Base-by-base conservation (phyloP, 2,329 filamentous ascomycete species). In the Ophiostoma tasmaniense region DNA sequence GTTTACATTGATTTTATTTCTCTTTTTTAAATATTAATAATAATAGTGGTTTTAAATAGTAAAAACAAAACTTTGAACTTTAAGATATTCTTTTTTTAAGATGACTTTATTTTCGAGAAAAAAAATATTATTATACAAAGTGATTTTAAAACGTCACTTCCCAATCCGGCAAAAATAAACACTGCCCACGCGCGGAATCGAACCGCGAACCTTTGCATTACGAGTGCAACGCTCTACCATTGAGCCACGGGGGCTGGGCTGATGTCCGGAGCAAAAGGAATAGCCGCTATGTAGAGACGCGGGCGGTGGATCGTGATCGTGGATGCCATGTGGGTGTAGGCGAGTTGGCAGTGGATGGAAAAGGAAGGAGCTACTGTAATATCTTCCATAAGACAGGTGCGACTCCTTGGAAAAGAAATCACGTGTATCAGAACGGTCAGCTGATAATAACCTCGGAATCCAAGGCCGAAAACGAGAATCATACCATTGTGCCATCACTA, bases 141-240 rank as follows among this genome's bases (percentile, higher is more conserved):
- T n/a, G n/a, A n/a, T n/a, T n/a, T n/a, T n/a, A n/a, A n/a, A n/a
- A n/a, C n/a, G n/a, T 17, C 22, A 17, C 59, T 35, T n/a, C 28
- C 7, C 5, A n/a, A 35, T n/a, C n/a, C n/a, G 37, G 22, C 22
- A n/a, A 20, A 62, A 35, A 33, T n/a, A 11, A 11, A n/a, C 11
- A 8, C 3, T 64, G 61, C 61, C 61, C 61, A 37, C 61, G 33
- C 61, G 30, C 33, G 61, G 61, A 37, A 64, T 64, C 61, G 61
- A 64, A 64, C 61, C 61, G 33, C 30, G 61, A 37, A 64, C 61
- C 61, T 64, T 37, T 35, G 61, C 61, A 64, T 64, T 64, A 64
- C 61, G 61, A 64, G 61, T 64, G 61, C 61, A 35, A 37, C 61
- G 61, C 61, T 64, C 61, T 64, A 64, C 61, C 61, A 64, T 37